phyloP scores from a whole-genome alignment of 495 filamentous ascomycete species.

The Platismatia glauca region DNA sequence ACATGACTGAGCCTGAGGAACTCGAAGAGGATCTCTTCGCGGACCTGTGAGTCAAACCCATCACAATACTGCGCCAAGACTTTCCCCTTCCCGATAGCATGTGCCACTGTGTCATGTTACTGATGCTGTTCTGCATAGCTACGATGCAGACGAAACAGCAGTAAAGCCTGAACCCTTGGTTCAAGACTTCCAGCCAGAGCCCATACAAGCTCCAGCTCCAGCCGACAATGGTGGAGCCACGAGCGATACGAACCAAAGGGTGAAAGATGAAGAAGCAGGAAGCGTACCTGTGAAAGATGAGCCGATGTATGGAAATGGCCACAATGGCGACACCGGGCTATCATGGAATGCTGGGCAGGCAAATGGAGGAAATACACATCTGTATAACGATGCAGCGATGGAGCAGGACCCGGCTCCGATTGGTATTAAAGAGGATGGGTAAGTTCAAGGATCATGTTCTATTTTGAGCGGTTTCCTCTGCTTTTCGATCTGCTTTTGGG shows the following conservation, averaged over 20 bases:
- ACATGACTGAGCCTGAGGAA: conserved; percentile 80
- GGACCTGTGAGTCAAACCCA: conserved; percentile 65
- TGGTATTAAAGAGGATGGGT: conserved; percentile 98
- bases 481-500: conserved; percentile 12
- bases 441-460: conserved; percentile 44
- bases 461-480: conserved; percentile 16
- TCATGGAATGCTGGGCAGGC: conserved; percentile 26
- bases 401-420: conserved; percentile 41
- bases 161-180: conserved; percentile 21
- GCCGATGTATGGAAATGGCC: conserved; percentile 35
- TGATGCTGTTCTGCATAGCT: conserved; percentile 42
- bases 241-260: not conserved
- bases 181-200: conserved; percentile 5
- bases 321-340: conserved; percentile 28
- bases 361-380: conserved; percentile 39
- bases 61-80: not conserved
- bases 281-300: conserved; percentile 22
- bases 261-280: not conserved
- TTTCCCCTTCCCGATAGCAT: not conserved
- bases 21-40: conserved; percentile 97
- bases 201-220: conserved; percentile 12
- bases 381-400: conserved; percentile 45
- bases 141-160: conserved; percentile 71
- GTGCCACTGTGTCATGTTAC: not conserved
- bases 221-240: not conserved